A percentile compares a stretch with the other conserved stretches of the same genome.
phyloP scores from a whole-genome alignment of 345 rosid species.

The Pelargonium nanum region DNA sequence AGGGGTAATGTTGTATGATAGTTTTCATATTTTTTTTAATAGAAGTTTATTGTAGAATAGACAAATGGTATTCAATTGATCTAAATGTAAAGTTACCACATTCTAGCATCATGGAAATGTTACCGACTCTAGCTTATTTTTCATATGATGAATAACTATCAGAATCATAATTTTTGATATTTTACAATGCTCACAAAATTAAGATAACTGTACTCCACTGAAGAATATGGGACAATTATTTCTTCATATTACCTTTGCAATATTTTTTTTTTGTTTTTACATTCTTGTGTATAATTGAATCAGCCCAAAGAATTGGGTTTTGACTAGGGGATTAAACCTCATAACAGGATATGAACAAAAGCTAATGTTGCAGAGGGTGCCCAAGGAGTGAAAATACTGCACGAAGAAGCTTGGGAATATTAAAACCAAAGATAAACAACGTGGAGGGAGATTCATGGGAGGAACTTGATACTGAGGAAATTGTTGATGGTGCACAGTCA shows the following conservation, averaged over 20 bases:
- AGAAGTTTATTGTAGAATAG: no score
- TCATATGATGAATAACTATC: neutral
- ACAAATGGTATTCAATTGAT: no score
- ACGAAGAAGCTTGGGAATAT: conserved; percentile 47
- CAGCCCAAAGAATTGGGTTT: conserved; percentile 22
- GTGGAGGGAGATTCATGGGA: conserved; percentile 85
- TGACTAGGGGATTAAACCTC: conserved; percentile 33
- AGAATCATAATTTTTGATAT: neutral
- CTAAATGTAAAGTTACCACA: no score
- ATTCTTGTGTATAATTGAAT: conserved; percentile 1
- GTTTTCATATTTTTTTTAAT: no score
- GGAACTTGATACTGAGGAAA: conserved; percentile 64
- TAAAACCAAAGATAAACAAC: conserved; percentile 64
- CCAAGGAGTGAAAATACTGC: conserved; percentile 62
- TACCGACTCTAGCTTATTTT: no score
- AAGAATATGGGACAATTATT: neutral
- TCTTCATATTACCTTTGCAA: neutral
- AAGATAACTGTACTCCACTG: neutral
- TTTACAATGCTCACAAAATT: neutral
- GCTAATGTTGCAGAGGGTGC: conserved; percentile 85
- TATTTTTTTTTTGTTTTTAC: neutral
- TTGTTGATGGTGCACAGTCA: conserved; percentile 66
- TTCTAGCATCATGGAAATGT: no score
- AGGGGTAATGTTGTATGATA: no score
- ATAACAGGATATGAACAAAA: conserved; percentile 52